Base-by-base conservation (phyloP, 1,139 yeast species). In the Petasospora rhodanensis region DNA sequence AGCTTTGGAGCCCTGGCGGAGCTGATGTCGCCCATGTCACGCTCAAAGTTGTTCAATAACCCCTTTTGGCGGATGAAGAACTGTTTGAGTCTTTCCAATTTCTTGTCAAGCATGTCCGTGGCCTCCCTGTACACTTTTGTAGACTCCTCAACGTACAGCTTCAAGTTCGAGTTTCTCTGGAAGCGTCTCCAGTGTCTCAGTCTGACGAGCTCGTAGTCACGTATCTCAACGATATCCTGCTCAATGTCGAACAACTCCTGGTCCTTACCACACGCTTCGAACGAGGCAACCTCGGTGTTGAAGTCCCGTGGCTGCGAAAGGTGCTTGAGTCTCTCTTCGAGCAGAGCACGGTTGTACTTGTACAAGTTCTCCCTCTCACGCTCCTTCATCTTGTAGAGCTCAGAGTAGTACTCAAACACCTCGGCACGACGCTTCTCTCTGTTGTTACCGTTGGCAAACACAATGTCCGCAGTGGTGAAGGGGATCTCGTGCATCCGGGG, bases 71-170 rank as follows among this genome's bases (percentile, higher is more conserved):
- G 50, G 7, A 40, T 24, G 16, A 62, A 47, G 33, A 58, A 58
- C 14, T 45, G 44, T 35, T 62, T 62, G 20, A 60, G 41, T 28
- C 52, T 59, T 6, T 50, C 47, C 35, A 63, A 40, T 26, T 60
- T 50, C 3, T 39, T 38, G 12, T 55, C 41, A 31, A 59, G 38
- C 5, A 48, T 51, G 4, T 50, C 39, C 32, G 50, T 48, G 17
- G 58, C 48, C 4, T 51, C 45, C 20, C 54, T 45, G 35, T 55
- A 52, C 3, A 49, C 36, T 24, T 50, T 54, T 11, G 44, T 20
- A 3, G 50, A 30, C 17, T 54, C 55, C 7, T 47, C 42, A 13
- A 52, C 35, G 31, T 46, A 59, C 6, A 38, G 39, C 11, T 43
- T 42, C 18, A 54, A 22, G n/a, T 51, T 48, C 18, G 51, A 43